Base-by-base conservation (phyloP, 1,284 basidiomycete species). In the Puccinia triticina region DNA sequence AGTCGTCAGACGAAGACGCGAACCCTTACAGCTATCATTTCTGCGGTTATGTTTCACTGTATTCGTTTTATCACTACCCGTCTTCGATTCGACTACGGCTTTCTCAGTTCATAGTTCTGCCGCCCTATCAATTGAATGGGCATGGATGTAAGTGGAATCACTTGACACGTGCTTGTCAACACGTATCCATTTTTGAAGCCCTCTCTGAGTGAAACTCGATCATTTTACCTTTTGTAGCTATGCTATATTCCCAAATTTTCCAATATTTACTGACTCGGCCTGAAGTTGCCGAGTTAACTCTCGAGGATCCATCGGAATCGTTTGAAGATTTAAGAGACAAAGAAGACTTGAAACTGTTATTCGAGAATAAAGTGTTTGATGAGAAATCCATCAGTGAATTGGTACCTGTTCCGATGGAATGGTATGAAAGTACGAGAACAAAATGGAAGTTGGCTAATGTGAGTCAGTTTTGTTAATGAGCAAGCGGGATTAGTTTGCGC, bases 271-370 rank as follows among this genome's bases (percentile, higher is more conserved):
- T 94, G 53, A 88, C 89, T 10, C 90, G 91, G 57, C 88, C 91
- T 0, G 88, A 90, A 64, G 91, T 98, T 48, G 91, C 92, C 14
- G 96, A 99, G 87, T 89, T 99, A 77, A 98, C 95, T 0, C 93
- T 99, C 29, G 96, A 99, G 88, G 96, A 99, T 87, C 96, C 96
- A 0, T 94, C 94, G 0, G 96, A 99, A 88, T 93, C 93, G 12
- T 96, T 97, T 86, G 95, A 97, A 86, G 94, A 97, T 86, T 89
- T 99, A 78, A 90, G 96, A 50, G 97, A 99, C 88, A 92, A 93
- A 73, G 93, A 93, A 85, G 97, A 99, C 87, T 90, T 99, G 37
- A 89, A 90, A 83, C 92, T 93, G 89, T 89, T 98, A n/a, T 89
- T 94, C 29, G 87, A 88, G 0, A 88, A 92, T 83, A 88, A 90